These are phyloP conservation scores for Chalciporus piperatus DNA, from an alignment of 768 basidiomycete species.

Conservation along the genomic window DNA sequence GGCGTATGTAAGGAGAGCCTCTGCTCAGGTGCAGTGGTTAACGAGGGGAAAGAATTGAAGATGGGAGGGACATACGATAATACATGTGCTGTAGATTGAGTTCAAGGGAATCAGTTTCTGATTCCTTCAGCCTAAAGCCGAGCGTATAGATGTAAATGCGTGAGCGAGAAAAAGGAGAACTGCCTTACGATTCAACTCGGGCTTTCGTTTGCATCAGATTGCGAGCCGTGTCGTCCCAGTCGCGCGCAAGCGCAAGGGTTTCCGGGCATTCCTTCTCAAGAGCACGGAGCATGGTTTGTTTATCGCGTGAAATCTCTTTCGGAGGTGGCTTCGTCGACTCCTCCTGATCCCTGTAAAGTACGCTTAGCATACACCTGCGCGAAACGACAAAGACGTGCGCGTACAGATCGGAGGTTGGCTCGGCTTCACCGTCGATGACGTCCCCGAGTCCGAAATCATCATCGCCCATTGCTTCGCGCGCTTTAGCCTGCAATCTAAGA, in stretches of 20 bases:
- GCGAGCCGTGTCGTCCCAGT: conserved; percentile 73
- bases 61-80: conserved; percentile 66
- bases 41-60: background rate
- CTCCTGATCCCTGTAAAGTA: conserved; percentile 15
- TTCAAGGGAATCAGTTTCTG: conserved; percentile 50
- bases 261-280: conserved; percentile 78
- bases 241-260: conserved; percentile 74
- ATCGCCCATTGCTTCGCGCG: conserved; percentile 65
- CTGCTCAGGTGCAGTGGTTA: conserved; percentile 38
- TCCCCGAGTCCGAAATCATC: conserved; percentile 85
- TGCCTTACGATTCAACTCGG: conserved; percentile 53
- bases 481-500: conserved; percentile 70
- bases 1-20: conserved; percentile 86
- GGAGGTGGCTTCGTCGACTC: background rate
- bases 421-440: conserved; percentile 37
- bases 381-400: background rate
- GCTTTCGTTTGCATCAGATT: conserved; percentile 50
- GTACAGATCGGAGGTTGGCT: conserved; percentile 30
- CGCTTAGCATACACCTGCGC: conserved; percentile 4
- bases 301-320: conserved; percentile 48
- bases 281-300: conserved; percentile 56
- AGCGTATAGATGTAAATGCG: background rate
- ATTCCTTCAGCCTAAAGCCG: conserved; percentile 43
- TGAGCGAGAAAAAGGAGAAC: background rate
- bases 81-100: conserved; percentile 79